These are phyloP conservation scores for Galerina sulciceps DNA, from an alignment of 768 basidiomycete genomes.

Conservation along the genomic window DNA sequence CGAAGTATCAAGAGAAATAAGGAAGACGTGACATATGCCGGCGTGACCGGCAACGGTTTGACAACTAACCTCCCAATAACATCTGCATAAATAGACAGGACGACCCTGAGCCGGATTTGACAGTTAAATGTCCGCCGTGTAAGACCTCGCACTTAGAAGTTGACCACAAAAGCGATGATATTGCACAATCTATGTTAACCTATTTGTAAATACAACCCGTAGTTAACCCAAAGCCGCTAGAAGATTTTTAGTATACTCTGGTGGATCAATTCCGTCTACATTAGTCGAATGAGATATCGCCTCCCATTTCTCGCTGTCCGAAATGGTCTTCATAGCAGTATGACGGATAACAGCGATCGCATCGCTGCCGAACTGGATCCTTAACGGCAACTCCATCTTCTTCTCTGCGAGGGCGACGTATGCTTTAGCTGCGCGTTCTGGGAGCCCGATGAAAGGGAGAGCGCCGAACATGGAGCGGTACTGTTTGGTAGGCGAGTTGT, in stretches of 20 bases:
- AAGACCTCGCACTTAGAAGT: no score
- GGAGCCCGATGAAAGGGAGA: conserved; percentile 16
- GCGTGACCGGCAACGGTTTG: no score
- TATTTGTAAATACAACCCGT: no score
- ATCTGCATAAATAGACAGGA: no score
- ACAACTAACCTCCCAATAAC: no score
- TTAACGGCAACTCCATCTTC: conserved; percentile 20
- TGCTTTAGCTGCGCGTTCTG: conserved; percentile 22
- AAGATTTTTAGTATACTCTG: background rate
- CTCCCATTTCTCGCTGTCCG: conserved; percentile 7
- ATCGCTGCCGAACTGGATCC: conserved; percentile 28
- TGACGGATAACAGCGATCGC: conserved; percentile 17
- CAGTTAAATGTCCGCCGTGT: no score
- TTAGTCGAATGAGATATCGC: conserved; percentile 4
- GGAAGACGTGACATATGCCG: no score
- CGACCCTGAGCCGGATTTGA: no score
- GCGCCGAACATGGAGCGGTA: conserved; percentile 12
- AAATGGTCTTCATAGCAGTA: background rate
- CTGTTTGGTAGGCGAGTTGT: background rate
- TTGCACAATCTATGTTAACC: no score
- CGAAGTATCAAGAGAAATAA: no score
- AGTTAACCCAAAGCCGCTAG: background rate
- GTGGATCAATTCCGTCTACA: background rate
- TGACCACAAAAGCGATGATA: no score
- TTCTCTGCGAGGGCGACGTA: conserved; percentile 15